Evolutionary conservation across 2,329 filamentous ascomycete genomes (phyloP).

Genomic region (Aspergillus flavus): DNA sequence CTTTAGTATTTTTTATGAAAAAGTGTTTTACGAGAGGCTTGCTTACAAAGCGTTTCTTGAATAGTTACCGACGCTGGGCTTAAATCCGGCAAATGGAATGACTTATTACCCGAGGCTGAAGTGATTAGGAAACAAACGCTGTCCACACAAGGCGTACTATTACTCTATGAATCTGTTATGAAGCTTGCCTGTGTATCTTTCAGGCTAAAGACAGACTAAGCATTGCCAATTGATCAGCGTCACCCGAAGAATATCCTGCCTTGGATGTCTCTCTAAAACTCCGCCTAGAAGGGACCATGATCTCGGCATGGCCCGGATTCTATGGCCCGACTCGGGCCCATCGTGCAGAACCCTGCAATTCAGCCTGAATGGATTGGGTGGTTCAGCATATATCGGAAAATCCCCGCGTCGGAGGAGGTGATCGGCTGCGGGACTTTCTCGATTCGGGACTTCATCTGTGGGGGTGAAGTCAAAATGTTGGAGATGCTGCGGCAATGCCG

Average conservation of each 20-base stretch:
- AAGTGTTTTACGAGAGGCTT: too few species aligned
- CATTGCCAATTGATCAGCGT: neutral
- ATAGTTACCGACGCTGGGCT: too few species aligned
- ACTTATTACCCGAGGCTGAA: neutral
- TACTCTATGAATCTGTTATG: neutral
- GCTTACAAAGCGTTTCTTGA: too few species aligned
- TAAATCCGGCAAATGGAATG: neutral
- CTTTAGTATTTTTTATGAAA: too few species aligned
- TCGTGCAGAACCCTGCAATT: neutral
- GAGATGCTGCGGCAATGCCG: neutral
- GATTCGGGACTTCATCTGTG: constrained; percentile 13
- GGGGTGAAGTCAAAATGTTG: constrained; percentile 10
- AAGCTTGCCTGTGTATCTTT: neutral
- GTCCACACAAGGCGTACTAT: neutral
- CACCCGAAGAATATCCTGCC: neutral
- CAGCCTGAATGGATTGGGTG: constrained; percentile 8
- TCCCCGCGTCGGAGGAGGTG: constrained; percentile 16
- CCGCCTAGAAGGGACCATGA: neutral
- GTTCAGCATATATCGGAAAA: constrained; percentile 6
- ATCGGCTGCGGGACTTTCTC: constrained; percentile 27
- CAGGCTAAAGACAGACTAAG: neutral
- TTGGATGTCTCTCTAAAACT: neutral
- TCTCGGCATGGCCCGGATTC: neutral
- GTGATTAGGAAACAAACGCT: neutral
- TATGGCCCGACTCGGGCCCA: too few species aligned